Conservation (phyloP, 1,284 basidiomycete genomes). For the Salmacisia buchloeana region DNA sequence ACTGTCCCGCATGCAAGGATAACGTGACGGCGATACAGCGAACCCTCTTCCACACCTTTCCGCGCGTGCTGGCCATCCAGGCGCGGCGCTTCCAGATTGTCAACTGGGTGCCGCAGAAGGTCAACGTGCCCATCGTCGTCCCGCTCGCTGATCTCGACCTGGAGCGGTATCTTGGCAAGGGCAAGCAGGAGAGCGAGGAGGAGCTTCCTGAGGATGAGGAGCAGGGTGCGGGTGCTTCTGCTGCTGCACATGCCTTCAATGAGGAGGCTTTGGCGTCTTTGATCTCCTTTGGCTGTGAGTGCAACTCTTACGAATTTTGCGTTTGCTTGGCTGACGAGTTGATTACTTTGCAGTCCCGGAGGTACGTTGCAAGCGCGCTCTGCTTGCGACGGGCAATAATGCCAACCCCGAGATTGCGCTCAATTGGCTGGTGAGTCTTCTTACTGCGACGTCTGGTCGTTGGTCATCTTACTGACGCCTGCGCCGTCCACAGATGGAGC, state of each 20-base stretch:
- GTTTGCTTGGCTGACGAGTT: no score
- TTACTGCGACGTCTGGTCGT: slow-evolving; percentile 23
- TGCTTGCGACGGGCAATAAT: slow-evolving; percentile 77
- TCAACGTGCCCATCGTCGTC: slow-evolving; percentile 81
- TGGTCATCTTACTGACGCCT: not conserved
- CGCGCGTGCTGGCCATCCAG: slow-evolving; percentile 79
- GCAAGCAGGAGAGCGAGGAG: slow-evolving; percentile 68
- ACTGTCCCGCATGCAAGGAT: slow-evolving; percentile 61
- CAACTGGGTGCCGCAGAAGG: slow-evolving; percentile 93
- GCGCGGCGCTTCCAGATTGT: slow-evolving; percentile 91
- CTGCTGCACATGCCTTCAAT: slow-evolving; percentile 24
- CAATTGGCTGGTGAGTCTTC: slow-evolving; percentile 75
- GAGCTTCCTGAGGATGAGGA: slow-evolving; percentile 62
- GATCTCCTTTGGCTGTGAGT: slow-evolving; percentile 36
- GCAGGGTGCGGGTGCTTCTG: slow-evolving; percentile 15
- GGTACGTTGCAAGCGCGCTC: slow-evolving; percentile 55
- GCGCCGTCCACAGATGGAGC: slow-evolving; percentile 49
- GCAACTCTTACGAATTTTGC: not conserved
- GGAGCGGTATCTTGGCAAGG: slow-evolving; percentile 66
- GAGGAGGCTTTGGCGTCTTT: slow-evolving; percentile 37
- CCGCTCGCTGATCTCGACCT: slow-evolving; percentile 60
- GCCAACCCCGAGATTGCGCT: slow-evolving; percentile 74
- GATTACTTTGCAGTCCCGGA: slow-evolving; percentile 28
- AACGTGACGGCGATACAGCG: slow-evolving; percentile 66
- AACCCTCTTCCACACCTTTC: slow-evolving; percentile 76